These are phyloP conservation scores for Chaetomium sp. DNA, from an alignment of 2,329 filamentous ascomycete genomes.

Conservation along the genomic window DNA sequence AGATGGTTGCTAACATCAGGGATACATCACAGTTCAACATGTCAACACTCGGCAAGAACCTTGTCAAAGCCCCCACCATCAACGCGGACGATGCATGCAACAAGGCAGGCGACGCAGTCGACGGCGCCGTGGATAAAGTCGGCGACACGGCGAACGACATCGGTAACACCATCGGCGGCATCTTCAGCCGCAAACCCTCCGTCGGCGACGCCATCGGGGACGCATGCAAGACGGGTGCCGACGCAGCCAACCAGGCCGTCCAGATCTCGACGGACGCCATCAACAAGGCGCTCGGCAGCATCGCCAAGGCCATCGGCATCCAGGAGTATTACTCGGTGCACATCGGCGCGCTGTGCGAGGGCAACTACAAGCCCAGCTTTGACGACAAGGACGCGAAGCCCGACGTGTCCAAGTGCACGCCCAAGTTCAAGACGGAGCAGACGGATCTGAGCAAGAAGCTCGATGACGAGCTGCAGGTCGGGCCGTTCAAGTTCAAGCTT, in stretches of 20 bases:
- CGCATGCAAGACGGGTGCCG: neutral
- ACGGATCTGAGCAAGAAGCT: slow-evolving; percentile 37
- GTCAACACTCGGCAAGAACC: slow-evolving; percentile 34
- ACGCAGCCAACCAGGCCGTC: slow-evolving; percentile 12
- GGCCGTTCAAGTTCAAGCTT: slow-evolving; percentile 38
- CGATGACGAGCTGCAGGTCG: slow-evolving; percentile 41
- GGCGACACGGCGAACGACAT: slow-evolving; percentile 10
- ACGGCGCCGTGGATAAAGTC: slow-evolving; percentile 21
- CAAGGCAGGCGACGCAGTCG: slow-evolving; percentile 13
- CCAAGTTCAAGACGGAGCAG: neutral
- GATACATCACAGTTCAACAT: slow-evolving; percentile 33
- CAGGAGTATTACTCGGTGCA: slow-evolving; percentile 31
- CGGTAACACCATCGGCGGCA: slow-evolving; percentile 11
- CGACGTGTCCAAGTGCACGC: slow-evolving; percentile 25
- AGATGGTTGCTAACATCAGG: neutral
- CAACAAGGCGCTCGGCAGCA: slow-evolving; percentile 16
- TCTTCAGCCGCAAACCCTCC: slow-evolving; percentile 6
- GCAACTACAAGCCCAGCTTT: slow-evolving; percentile 18
- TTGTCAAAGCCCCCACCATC: slow-evolving; percentile 21
- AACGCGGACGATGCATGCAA: slow-evolving; percentile 4
- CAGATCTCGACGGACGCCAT: slow-evolving; percentile 14
- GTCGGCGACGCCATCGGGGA: slow-evolving; percentile 9
- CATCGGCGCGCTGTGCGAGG: slow-evolving; percentile 28
- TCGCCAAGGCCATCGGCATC: slow-evolving; percentile 27
- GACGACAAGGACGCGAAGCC: slow-evolving; percentile 20